phyloP scores from a whole-genome alignment of 345 rosid species.

The Gossypium australe region DNA sequence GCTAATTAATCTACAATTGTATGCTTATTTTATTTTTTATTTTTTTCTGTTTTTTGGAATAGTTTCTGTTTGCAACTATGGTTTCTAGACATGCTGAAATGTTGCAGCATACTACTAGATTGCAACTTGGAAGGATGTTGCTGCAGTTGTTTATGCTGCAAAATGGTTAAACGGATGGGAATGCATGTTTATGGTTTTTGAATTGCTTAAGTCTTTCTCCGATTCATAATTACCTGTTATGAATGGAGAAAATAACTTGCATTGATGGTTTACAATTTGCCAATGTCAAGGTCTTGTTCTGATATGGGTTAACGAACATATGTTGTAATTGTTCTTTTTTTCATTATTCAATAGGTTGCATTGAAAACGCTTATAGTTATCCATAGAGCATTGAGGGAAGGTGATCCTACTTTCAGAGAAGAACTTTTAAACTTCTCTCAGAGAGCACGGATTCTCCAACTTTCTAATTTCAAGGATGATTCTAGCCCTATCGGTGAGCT shows the following conservation, averaged over 20 bases:
- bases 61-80: neutral
- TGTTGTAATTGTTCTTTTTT: constrained; percentile 4
- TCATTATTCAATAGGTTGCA: constrained; percentile 57
- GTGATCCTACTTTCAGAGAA: constrained; percentile 93
- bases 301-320: neutral
- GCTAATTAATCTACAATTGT: neutral
- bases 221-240: neutral
- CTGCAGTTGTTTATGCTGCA: neutral
- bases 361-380: constrained; percentile 85
- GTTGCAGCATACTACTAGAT: neutral
- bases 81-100: neutral
- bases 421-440: constrained; percentile 74
- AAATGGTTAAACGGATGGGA: neutral
- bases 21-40: neutral
- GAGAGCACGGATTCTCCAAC: constrained; percentile 81
- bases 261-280: constrained; percentile 7
- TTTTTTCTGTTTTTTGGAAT: neutral
- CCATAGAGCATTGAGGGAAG: constrained; percentile 84
- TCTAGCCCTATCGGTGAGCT: constrained; percentile 81
- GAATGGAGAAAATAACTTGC: neutral
- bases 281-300: neutral
- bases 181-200: constrained; percentile 3
- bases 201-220: neutral
- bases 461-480: constrained; percentile 96
- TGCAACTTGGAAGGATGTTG: neutral